Evolutionary conservation across 1,139 yeast genomes (phyloP).

Genomic region (Arxiozyma telluris): DNA sequence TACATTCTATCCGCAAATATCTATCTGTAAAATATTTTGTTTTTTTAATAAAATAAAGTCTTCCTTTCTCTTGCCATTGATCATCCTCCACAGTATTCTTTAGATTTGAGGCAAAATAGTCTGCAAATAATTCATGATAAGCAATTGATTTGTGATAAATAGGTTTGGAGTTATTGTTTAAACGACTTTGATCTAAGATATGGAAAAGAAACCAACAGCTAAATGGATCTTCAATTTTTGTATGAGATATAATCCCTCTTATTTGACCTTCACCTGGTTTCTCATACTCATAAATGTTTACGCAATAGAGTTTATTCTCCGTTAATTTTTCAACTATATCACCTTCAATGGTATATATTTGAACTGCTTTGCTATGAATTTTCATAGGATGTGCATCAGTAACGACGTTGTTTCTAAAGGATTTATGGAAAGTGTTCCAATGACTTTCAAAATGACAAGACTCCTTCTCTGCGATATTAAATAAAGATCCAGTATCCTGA

Average conservation of each 20-base stretch:
- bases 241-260: constrained; percentile 31
- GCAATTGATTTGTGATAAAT: constrained; percentile 4
- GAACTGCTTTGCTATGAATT: constrained; percentile 11
- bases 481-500: constrained; percentile 11
- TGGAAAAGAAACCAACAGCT: constrained; percentile 34
- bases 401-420: background rate
- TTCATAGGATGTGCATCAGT: background rate
- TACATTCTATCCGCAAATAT: constrained; percentile 43
- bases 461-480: constrained; percentile 27
- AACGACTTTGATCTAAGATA: constrained; percentile 29
- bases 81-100: constrained; percentile 43
- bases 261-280: constrained; percentile 26
- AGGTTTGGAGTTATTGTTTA: constrained; percentile 17
- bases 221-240: constrained; percentile 24
- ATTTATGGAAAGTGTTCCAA: constrained; percentile 22
- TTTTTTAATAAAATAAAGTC: constrained; percentile 34
- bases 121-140: constrained; percentile 29
- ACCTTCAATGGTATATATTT: constrained; percentile 17
- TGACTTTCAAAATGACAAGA: constrained; percentile 20
- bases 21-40: constrained; percentile 43
- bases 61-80: constrained; percentile 43
- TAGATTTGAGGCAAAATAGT: constrained; percentile 37
- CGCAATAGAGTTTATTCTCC: constrained; percentile 12
- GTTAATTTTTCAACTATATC: constrained; percentile 17
- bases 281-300: constrained; percentile 28